These are phyloP conservation scores for Mycena amicta DNA, from an alignment of 768 basidiomycete species.

Conservation along the genomic window DNA sequence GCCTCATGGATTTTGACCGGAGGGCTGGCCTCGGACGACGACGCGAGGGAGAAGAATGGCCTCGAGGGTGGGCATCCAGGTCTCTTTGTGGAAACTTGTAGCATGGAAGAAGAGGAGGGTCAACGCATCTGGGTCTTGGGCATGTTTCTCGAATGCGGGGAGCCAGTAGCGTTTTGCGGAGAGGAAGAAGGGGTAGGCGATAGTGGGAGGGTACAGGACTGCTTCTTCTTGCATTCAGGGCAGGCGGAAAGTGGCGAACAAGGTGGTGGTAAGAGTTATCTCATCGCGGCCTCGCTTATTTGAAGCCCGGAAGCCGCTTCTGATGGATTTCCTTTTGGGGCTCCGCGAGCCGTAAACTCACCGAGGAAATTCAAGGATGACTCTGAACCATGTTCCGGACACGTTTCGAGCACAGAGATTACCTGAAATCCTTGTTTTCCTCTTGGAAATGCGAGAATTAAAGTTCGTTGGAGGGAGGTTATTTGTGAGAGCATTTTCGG, in stretches of 20 bases:
- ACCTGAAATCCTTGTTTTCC: too few relatives aligned
- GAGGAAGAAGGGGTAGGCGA: conserved; percentile 49
- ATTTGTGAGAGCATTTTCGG: conserved; percentile 5
- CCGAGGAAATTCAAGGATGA: too few relatives aligned
- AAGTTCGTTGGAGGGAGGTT: neutral
- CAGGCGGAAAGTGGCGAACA: neutral
- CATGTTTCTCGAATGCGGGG: conserved; percentile 38
- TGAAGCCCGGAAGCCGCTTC: neutral
- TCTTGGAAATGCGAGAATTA: neutral
- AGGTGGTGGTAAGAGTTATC: conserved; percentile 4
- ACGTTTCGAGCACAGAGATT: neutral
- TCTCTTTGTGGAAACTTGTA: conserved; percentile 77
- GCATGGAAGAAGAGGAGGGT: conserved; percentile 68
- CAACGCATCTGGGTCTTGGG: conserved; percentile 43
- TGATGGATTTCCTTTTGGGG: neutral
- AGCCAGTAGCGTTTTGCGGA: conserved; percentile 63
- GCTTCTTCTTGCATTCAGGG: conserved; percentile 17
- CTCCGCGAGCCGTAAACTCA: too few relatives aligned
- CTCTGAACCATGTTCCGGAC: neutral
- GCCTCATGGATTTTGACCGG: conserved; percentile 52
- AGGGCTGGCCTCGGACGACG: conserved; percentile 18
- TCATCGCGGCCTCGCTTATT: conserved; percentile 14
- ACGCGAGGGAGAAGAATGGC: conserved; percentile 44
- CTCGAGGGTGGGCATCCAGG: conserved; percentile 64
- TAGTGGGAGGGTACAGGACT: conserved; percentile 40